Conservation (phyloP, 2,329 filamentous ascomycete genomes). For the Stemphylium vesicarium region DNA sequence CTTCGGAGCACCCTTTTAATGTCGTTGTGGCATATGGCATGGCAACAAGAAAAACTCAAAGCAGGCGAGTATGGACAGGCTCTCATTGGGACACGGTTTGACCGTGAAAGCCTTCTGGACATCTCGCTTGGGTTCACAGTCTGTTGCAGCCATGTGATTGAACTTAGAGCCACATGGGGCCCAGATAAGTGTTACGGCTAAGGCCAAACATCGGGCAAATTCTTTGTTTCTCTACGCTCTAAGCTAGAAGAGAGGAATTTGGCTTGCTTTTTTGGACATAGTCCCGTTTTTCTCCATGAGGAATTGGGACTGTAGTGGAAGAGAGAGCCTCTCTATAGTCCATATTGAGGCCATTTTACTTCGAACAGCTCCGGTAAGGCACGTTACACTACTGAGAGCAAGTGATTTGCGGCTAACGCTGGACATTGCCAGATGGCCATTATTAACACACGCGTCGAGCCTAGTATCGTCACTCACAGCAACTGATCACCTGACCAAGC, state of each 20-base stretch:
- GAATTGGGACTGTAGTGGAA: not conserved
- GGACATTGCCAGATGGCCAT: too few relatives aligned
- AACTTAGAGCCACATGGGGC: not conserved
- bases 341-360: too few relatives aligned
- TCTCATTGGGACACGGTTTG: not conserved
- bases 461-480: too few relatives aligned
- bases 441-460: too few relatives aligned
- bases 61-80: not conserved
- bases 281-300: not conserved
- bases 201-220: not conserved
- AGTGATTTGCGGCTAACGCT: too few relatives aligned
- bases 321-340: too few relatives aligned
- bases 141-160: not conserved
- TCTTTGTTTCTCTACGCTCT: not conserved
- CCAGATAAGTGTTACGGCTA: not conserved
- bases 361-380: too few relatives aligned
- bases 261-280: not conserved
- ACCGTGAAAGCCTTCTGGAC: not conserved
- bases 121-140: not conserved
- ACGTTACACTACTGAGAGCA: too few relatives aligned
- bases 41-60: not conserved
- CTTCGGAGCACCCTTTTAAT: too few relatives aligned
- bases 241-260: not conserved
- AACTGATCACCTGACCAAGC: too few relatives aligned
- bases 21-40: too few relatives aligned